Conservation (phyloP, 306 rosid genomes). For the Boehmeria nivea region DNA sequence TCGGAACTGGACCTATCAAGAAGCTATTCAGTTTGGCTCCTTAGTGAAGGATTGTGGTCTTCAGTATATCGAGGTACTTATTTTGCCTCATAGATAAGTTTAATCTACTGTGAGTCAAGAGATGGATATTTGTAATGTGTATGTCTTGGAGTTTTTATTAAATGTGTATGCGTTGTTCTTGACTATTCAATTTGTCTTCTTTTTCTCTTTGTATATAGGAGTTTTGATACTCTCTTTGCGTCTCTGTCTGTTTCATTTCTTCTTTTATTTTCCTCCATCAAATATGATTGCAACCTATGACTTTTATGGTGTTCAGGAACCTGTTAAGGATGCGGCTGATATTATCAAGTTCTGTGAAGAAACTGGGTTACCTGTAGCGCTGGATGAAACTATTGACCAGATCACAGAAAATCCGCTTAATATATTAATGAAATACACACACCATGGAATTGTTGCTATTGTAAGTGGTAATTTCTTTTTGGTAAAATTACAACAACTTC, state of each 20-base stretch:
- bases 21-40: slow-evolving; percentile 78
- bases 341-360: slow-evolving; percentile 77
- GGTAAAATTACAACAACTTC: not conserved
- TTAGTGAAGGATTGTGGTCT: slow-evolving; percentile 68
- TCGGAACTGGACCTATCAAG: slow-evolving; percentile 77
- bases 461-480: slow-evolving; percentile 46
- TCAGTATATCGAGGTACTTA: slow-evolving; percentile 78
- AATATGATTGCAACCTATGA: slow-evolving; percentile 9
- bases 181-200: slow-evolving; percentile 3
- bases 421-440: slow-evolving; percentile 60
- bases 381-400: slow-evolving; percentile 76
- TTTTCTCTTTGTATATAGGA: not conserved
- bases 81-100: not conserved
- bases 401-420: slow-evolving; percentile 57
- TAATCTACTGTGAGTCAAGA: not conserved
- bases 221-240: not conserved
- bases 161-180: not conserved
- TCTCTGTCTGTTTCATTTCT: too few relatives aligned
- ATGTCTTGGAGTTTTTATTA: not conserved
- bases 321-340: slow-evolving; percentile 69
- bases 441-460: slow-evolving; percentile 79
- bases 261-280: not conserved
- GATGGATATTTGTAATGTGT: not conserved
- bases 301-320: slow-evolving; percentile 56
- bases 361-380: slow-evolving; percentile 79